phyloP scores from a whole-genome alignment of 1,139 yeast species.

The Sugiyamaella xylanicola region DNA sequence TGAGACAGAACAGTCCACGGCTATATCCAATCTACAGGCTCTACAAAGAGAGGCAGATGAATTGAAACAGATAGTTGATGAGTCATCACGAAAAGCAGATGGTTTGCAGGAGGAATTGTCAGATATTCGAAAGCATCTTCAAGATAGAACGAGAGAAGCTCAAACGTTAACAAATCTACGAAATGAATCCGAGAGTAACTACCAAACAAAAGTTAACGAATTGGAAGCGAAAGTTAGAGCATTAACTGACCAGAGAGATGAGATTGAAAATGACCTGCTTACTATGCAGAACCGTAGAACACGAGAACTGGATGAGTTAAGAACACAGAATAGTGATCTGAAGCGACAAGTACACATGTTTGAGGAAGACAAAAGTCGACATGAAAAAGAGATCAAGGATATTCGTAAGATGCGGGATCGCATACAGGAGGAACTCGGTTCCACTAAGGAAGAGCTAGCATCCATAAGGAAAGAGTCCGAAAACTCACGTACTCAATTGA shows the following conservation, averaged over 20 bases:
- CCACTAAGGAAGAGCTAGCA: slow-evolving; percentile 37
- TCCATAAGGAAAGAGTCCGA: slow-evolving; percentile 31
- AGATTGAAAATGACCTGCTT: slow-evolving; percentile 58
- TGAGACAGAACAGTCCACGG: slow-evolving; percentile 28
- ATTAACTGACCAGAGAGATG: slow-evolving; percentile 60
- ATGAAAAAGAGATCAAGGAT: slow-evolving; percentile 31
- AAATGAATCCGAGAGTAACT: slow-evolving; percentile 65
- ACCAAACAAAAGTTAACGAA: slow-evolving; percentile 52
- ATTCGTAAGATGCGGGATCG: slow-evolving; percentile 32
- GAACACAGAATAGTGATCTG: slow-evolving; percentile 38
- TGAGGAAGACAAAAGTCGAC: slow-evolving; percentile 37
- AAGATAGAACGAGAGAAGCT: slow-evolving; percentile 79
- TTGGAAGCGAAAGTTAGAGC: slow-evolving; percentile 48
- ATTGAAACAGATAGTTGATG: slow-evolving; percentile 65
- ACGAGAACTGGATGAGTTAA: slow-evolving; percentile 47
- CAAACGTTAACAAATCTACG: slow-evolving; percentile 69
- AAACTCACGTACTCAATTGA: slow-evolving; percentile 34
- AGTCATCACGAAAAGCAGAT: slow-evolving; percentile 61
- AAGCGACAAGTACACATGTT: slow-evolving; percentile 36
- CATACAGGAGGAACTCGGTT: slow-evolving; percentile 34
- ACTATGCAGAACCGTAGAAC: slow-evolving; percentile 53
- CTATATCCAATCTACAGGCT: slow-evolving; percentile 30
- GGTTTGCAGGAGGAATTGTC: slow-evolving; percentile 76
- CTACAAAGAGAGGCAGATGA: slow-evolving; percentile 74
- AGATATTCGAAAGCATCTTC: slow-evolving; percentile 70